phyloP scores from a whole-genome alignment of 805 yeast genomes.

The Blastobotrys americana region DNA sequence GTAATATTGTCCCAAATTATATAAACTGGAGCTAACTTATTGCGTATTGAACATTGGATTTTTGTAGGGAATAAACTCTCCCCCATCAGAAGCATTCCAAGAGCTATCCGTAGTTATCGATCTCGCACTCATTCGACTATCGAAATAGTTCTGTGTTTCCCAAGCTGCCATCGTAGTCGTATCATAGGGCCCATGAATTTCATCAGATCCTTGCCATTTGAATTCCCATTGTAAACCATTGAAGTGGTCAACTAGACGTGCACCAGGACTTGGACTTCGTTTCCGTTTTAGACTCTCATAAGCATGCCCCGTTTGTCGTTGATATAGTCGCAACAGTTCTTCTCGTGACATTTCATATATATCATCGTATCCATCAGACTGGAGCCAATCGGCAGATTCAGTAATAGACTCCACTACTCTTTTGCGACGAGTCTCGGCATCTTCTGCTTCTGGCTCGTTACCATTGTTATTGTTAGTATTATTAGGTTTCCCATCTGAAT shows the following conservation, averaged over 20 bases:
- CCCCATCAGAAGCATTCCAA: no score
- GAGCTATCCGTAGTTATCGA: neutral
- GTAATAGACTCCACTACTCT: neutral
- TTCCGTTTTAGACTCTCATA: conserved; percentile 25
- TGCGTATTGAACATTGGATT: neutral
- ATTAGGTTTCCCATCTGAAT: no score
- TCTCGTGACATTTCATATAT: conserved; percentile 52
- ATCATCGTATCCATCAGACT: conserved; percentile 19
- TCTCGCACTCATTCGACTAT: conserved; percentile 20
- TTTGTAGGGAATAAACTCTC: neutral
- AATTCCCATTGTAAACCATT: conserved; percentile 37
- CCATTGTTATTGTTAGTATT: no score
- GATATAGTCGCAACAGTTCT: conserved; percentile 42
- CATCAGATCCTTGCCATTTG: conserved; percentile 39
- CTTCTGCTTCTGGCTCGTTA: neutral
- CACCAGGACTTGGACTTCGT: neutral
- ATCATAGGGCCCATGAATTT: conserved; percentile 46
- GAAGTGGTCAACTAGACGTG: conserved; percentile 16
- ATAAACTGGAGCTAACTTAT: no score
- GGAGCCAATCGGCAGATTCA: neutral
- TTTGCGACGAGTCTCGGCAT: neutral
- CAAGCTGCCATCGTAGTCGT: conserved; percentile 44
- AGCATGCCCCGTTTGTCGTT: conserved; percentile 38
- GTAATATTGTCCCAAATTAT: no score
- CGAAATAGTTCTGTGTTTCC: conserved; percentile 40